Percentiles rank a stretch among this genome's conserved stretches.
Evolutionary conservation across 106 monocot species (phyloP).

Genomic region (Posidonia australis): DNA sequence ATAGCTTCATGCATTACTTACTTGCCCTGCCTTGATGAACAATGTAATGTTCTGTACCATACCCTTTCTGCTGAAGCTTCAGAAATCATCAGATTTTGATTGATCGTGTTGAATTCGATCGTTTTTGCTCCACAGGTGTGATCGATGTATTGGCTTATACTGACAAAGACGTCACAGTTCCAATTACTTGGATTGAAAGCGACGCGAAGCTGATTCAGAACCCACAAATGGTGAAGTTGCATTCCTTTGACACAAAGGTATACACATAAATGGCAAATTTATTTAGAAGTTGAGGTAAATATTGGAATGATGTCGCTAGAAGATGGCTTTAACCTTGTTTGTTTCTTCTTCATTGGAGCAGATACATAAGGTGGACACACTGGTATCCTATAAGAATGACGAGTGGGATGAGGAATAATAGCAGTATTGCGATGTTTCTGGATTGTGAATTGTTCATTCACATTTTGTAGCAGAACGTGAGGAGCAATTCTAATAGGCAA

Average conservation of each 20-base stretch:
- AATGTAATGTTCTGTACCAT: constrained; percentile 29
- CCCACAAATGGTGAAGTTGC: constrained; percentile 94
- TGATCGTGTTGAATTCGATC: neutral
- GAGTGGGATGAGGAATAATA: constrained; percentile 69
- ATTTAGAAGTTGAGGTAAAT: neutral
- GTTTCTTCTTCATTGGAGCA: constrained; percentile 7
- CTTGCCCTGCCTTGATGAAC: constrained; percentile 91
- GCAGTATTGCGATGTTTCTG: too few relatives aligned
- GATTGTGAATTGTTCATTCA: too few relatives aligned
- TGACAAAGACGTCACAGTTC: constrained; percentile 65
- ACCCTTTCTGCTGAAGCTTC: neutral
- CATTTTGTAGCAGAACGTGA: too few relatives aligned
- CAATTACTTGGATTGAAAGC: constrained; percentile 85
- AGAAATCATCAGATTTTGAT: neutral
- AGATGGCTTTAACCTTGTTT: neutral
- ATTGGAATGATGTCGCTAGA: neutral
- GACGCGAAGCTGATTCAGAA: constrained; percentile 91
- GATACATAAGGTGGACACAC: constrained; percentile 81
- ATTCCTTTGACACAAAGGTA: constrained; percentile 93
- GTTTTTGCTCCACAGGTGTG: constrained; percentile 34
- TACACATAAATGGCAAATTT: neutral
- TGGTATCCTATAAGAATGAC: constrained; percentile 86
- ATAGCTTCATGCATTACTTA: constrained; percentile 94
- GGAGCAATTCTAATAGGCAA: too few relatives aligned
- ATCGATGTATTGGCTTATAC: constrained; percentile 96